A percentile compares a stretch with the other conserved stretches of the same genome.
phyloP scores from a whole-genome alignment of 768 basidiomycete genomes.

The Boletales sp. region DNA sequence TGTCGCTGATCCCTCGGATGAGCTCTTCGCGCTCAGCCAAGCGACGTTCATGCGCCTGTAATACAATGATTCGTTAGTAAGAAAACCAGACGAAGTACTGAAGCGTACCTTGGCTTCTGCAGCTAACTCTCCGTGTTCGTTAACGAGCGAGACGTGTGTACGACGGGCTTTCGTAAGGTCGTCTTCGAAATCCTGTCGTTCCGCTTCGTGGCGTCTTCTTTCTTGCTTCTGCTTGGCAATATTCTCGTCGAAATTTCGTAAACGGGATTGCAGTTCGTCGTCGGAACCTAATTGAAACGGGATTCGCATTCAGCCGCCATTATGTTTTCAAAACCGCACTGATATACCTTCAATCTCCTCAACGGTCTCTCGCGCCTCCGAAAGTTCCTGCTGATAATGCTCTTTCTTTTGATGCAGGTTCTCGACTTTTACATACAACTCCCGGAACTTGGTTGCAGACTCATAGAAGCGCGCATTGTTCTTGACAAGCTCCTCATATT shows the following conservation, averaged over 20 bases:
- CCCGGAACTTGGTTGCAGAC: slow-evolving; percentile 78
- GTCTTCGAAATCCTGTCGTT: slow-evolving; percentile 60
- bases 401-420: slow-evolving; percentile 57
- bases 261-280: slow-evolving; percentile 58
- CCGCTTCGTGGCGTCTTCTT: slow-evolving; percentile 44
- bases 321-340: not conserved
- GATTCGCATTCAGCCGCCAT: not conserved
- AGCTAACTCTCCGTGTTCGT: slow-evolving; percentile 61
- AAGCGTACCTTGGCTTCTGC: slow-evolving; percentile 67
- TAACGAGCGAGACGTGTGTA: slow-evolving; percentile 53
- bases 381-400: slow-evolving; percentile 59
- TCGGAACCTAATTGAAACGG: slow-evolving; percentile 52
- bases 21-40: slow-evolving; percentile 67
- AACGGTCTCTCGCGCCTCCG: slow-evolving; percentile 58
- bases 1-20: slow-evolving; percentile 65
- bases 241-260: slow-evolving; percentile 58
- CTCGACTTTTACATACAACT: slow-evolving; percentile 72
- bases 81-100: no score
- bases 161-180: slow-evolving; percentile 47
- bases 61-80: not conserved
- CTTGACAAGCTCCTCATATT: slow-evolving; percentile 61
- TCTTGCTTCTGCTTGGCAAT: slow-evolving; percentile 49
- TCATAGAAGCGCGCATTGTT: slow-evolving; percentile 82
- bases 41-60: slow-evolving; percentile 70
- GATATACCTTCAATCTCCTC: slow-evolving; percentile 59